phyloP scores from a whole-genome alignment of 345 rosid genomes.

The Gossypium thurberi region DNA sequence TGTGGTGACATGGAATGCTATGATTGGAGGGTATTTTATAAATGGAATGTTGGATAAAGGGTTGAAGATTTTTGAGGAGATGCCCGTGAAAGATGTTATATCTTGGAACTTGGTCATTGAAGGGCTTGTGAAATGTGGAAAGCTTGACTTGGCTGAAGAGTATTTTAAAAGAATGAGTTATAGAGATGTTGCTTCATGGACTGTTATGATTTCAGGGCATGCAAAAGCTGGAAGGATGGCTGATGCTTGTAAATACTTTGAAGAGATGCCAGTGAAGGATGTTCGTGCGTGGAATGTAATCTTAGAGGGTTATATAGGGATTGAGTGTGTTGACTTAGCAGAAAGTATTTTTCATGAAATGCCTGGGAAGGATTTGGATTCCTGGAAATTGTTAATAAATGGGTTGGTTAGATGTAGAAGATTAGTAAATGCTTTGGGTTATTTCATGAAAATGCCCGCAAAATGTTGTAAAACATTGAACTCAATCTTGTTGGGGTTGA shows the following conservation, averaged over 20 bases:
- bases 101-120: constrained; percentile 44
- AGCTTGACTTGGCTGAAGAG: constrained; percentile 27
- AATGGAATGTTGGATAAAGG: constrained; percentile 29
- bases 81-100: constrained; percentile 28
- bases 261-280: constrained; percentile 34
- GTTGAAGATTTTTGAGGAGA: constrained; percentile 20
- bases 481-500: constrained; percentile 21
- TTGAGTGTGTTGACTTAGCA: constrained; percentile 23
- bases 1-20: constrained; percentile 36
- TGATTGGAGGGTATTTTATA: constrained; percentile 33
- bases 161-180: constrained; percentile 25
- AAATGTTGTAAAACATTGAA: constrained; percentile 36
- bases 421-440: constrained; percentile 14
- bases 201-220: constrained; percentile 32
- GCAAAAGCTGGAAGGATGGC: constrained; percentile 25
- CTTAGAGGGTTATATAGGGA: constrained; percentile 25
- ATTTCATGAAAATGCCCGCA: constrained; percentile 29
- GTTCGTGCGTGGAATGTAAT: constrained; percentile 35
- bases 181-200: constrained; percentile 38
- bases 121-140: constrained; percentile 22
- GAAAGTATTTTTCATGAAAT: constrained; percentile 24
- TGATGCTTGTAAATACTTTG: constrained; percentile 28
- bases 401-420: constrained; percentile 21
- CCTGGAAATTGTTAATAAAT: constrained; percentile 31
- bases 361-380: constrained; percentile 25